Conservation (phyloP, 2,329 filamentous ascomycete species). For the Ascochyta viciae-villosae region DNA sequence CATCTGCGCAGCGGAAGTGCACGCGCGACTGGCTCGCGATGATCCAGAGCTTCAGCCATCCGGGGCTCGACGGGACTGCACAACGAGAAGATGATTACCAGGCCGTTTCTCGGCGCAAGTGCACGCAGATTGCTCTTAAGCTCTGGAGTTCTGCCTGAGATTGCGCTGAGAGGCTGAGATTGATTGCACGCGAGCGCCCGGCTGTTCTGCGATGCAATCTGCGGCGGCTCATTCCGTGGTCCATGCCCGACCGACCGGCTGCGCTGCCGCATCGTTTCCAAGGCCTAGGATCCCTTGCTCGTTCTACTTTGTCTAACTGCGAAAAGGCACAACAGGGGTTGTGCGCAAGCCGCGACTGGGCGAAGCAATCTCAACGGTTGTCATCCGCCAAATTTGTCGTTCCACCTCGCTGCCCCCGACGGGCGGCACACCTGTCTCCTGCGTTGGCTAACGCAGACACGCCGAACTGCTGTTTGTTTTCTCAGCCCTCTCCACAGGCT, state of each 20-base stretch:
- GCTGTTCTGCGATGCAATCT: constrained; percentile 9
- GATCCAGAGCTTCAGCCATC: constrained; percentile 2
- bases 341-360: constrained; percentile 18
- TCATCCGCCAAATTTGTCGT: constrained; percentile 10
- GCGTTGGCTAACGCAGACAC: constrained; percentile 11
- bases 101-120: neutral
- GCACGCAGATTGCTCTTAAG: constrained; percentile 2
- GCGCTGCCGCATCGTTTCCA: constrained; percentile 1
- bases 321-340: constrained; percentile 11
- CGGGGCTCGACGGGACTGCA: neutral
- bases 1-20: neutral
- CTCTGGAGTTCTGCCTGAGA: constrained; percentile 3
- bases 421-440: constrained; percentile 12
- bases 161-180: constrained; percentile 6
- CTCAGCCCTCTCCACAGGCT: constrained; percentile 15
- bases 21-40: neutral
- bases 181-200: constrained; percentile 14
- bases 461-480: constrained; percentile 21
- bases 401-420: constrained; percentile 18
- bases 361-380: constrained; percentile 15
- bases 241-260: constrained; percentile 14
- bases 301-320: constrained; percentile 16
- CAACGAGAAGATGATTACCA: constrained; percentile 2
- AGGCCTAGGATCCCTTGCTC: constrained; percentile 15
- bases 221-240: constrained; percentile 7